Base-by-base conservation (phyloP, 1,139 yeast genomes). In the Lodderomyces elongisporus region DNA sequence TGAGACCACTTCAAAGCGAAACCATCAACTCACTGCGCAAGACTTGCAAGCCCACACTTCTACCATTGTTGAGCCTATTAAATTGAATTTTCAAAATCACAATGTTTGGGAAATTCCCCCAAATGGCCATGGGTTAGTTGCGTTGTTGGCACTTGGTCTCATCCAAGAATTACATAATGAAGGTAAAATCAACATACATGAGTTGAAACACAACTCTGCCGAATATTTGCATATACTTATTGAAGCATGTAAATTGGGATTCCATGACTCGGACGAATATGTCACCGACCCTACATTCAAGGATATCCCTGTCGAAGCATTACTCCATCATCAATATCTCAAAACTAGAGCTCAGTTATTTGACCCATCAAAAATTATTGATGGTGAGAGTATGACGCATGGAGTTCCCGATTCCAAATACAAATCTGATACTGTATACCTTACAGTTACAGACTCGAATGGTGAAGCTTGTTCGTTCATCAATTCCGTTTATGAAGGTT, bases 381-480 rank as follows among this genome's bases (percentile, higher is more conserved):
- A 62, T 31, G 70, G 72, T 36, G 51, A 58, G 2, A 62, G 62
- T 5, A 60, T 75, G 38, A 56, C 62, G 16, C 71, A 68, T 38
- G 79, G 79, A 3, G 70, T 80, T 15, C 84, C 91, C 10, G 75
- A 79, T 44, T 76, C 80, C 2, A 65, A 70, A 44, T 73, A 74
- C 53, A 71, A 73, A 46, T 79, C 88, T 1, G 94, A 85, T 47
- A 85, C 95, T 0, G 85, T 83, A 3, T 85, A 85, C 49, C 76
- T 82, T 46, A 67, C 87, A 0, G 85, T 72, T 1, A 62, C 83
- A 1, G 95, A 85, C 50, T 49, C 63, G 4, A 75, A 78, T 28
- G 94, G 95, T 2, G 83, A 84, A 48, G 91, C 89, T 5, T 83
- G 89, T 45, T 82, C 91, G 3, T 84, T 84, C 48, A 84, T 85